Conservation (phyloP, 2,329 filamentous ascomycete genomes). For the Claviceps quebecensis region DNA sequence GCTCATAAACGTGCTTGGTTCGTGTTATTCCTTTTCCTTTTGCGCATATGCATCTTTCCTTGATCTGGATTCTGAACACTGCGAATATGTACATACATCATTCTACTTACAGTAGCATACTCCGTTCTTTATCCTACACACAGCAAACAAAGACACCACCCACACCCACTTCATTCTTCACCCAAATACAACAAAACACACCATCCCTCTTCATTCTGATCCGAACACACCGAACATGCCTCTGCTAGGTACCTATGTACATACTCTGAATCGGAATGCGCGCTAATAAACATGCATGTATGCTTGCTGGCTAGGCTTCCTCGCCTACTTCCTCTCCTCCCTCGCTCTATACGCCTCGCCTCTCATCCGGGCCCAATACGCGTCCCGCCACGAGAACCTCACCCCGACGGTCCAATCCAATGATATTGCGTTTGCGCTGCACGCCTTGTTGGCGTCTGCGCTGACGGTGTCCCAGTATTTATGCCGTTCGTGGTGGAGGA, state of each 20-base stretch:
- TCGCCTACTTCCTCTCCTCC: conserved; percentile 64
- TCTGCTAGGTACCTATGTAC: no score
- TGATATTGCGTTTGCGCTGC: conserved; percentile 75
- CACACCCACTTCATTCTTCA: no score
- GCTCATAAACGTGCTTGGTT: conserved; percentile 52
- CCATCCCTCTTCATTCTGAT: no score
- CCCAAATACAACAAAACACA: no score
- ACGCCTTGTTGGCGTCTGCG: conserved; percentile 59
- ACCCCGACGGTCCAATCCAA: conserved; percentile 79
- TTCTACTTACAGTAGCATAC: no score
- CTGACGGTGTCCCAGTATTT: conserved; percentile 70
- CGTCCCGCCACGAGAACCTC: conserved; percentile 58
- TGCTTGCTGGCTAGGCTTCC: conserved; percentile 53
- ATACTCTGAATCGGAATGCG: no score
- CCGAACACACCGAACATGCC: no score
- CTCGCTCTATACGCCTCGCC: conserved; percentile 65
- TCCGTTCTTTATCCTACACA: no score
- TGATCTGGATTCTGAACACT: no score
- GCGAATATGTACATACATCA: no score
- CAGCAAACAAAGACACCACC: no score
- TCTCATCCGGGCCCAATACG: conserved; percentile 68
- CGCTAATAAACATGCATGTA: background rate
- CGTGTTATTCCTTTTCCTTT: conserved; percentile 4
- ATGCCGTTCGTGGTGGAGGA: conserved; percentile 63
- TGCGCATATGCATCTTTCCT: background rate